Evolutionary conservation across 164 flowering plant genomes (phyloP), one percentile per base, ranked within the genome.

Genomic region (Litsea cubeba): DNA sequence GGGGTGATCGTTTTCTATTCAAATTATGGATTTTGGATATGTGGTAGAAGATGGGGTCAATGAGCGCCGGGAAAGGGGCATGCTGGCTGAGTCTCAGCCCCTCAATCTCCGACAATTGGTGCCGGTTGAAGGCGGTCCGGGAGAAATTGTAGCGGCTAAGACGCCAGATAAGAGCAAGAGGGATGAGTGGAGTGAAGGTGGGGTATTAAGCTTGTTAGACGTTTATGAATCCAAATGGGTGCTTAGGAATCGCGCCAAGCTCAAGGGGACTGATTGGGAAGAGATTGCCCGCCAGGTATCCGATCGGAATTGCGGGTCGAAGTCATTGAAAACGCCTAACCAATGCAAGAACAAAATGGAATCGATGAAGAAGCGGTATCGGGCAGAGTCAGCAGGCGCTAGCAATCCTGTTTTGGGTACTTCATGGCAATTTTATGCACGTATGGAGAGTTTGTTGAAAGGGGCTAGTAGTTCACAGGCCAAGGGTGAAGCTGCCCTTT

Each of bases 181-280:
- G 64, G 81, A 78, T 62, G 81, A 78, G 63, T 78, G 81, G 81
- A 78, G 81, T 50, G 81, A 78, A 71, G 81, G 78, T 3, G 81
- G 81, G 15, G 81, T 78, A 5, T 4, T 64, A 35, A 67, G 72
- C 66, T 60, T 78, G 51, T 57, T 78, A 2, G 81, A 78, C 26
- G 72, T 67, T 14, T 78, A 78, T 17, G 78, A 78, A 68, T 75
- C 81, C 8, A 78, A 78, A 62, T 78, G 81, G 81, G 12, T 78
- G 65, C 72, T 78, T 22, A 68, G 81, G 25, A 78, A 78, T 62
- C 74, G 81, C 14, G 77, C 81, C 14, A 78, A 78, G 63, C 70
- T 78, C 23, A 78, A 78, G 75, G 81, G 81, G 22, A 75, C 69
- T 25, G 81, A 78, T 62, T 78, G 81, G 81, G 78, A 78, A 20